Evolutionary conservation across 371 early-diverging fungal species (phyloP), one percentile per base, ranked within the genome.

Genomic region (Mucor irregularis): DNA sequence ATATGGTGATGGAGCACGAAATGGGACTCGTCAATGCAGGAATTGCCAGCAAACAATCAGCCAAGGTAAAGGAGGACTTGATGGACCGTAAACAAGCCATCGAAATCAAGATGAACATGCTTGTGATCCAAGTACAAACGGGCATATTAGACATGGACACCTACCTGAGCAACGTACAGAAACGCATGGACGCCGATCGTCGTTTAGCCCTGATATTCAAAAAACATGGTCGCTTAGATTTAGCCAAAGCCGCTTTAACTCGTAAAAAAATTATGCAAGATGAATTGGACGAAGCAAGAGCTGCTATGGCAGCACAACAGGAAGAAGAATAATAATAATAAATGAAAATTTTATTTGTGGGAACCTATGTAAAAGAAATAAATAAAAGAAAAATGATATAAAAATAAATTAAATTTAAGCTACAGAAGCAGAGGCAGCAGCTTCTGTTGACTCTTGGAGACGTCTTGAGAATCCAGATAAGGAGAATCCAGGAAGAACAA

Each of bases 1-100:
- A 90, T 57, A 78, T 78, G 68, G 92, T 94, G 0, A 64, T 94
- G 16, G 91, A 92, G 56, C 62, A 74, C n/a, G 94, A 94, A 64
- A 70, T 85, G 25, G 73, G 68, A 1, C 39, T 66, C 6, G 70
- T 87, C 0, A 64, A 75, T 29, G 53, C 68, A 5, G 73, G 78
- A 44, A 73, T 91, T n/a, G 59, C 75, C 5, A 62, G 74, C 64
- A n/a, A 70, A 56, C 19, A 61, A 58, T 30, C 82, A 73, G 46
- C 62, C 40, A 71, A 78, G 31, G 59, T 71, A 0, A 73, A 66
- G 26, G 91, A 90, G 0, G 90, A 90, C 25, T 66, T 86, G 37
- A 61, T 73, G 48, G 90, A 89, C 62, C 65, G 87, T 35, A 79
- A 87, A 57, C 75, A 74, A 49, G 85, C 82, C 9, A 73, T 89